A percentile compares a stretch with the other conserved stretches of the same genome.
Conservation (phyloP, 2,329 filamentous ascomycete genomes). For the Curvularia lunata region DNA sequence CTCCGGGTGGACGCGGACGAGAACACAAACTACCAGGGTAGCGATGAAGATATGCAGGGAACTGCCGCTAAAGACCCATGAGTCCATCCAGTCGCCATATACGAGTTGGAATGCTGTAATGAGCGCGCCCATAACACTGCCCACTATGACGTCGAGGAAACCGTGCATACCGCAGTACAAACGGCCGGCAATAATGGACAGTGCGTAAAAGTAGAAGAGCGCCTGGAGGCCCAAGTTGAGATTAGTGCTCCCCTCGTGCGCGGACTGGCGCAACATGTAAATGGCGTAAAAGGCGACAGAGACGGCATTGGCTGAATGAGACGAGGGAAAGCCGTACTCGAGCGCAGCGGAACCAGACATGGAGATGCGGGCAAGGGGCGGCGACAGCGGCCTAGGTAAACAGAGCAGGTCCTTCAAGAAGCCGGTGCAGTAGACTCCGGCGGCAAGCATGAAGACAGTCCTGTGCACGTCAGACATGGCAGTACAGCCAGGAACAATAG, state of each 20-base stretch:
- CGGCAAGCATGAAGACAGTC: slow-evolving; percentile 66
- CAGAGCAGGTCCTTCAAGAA: slow-evolving; percentile 95
- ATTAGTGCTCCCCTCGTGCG: slow-evolving; percentile 65
- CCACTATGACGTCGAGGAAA: slow-evolving; percentile 86
- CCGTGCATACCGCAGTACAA: slow-evolving; percentile 99
- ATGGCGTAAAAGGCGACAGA: slow-evolving; percentile 89
- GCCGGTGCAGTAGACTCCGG: slow-evolving; percentile 74
- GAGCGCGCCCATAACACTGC: slow-evolving; percentile 75
- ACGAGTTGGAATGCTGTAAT: slow-evolving; percentile 63
- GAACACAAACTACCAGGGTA: slow-evolving; percentile 69
- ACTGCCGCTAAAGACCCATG: slow-evolving; percentile 63
- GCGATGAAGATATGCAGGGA: slow-evolving; percentile 70
- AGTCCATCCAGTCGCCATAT: slow-evolving; percentile 67
- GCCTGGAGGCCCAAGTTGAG: slow-evolving; percentile 69
- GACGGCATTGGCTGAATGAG: slow-evolving; percentile 95
- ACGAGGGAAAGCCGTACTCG: slow-evolving; percentile 97
- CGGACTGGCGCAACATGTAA: slow-evolving; percentile 69
- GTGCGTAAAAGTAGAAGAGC: slow-evolving; percentile 81
- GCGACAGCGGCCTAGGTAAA: slow-evolving; percentile 87
- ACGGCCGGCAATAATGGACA: slow-evolving; percentile 87
- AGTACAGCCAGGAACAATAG: slow-evolving; percentile 13
- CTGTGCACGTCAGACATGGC: slow-evolving; percentile 32
- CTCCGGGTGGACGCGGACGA: slow-evolving; percentile 91
- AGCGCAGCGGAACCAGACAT: slow-evolving; percentile 96
- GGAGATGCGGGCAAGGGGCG: slow-evolving; percentile 90